Evolutionary conservation across 2,329 filamentous ascomycete genomes (phyloP), one percentile per base, ranked within the genome.

Genomic region (Anthostomella pinea): DNA sequence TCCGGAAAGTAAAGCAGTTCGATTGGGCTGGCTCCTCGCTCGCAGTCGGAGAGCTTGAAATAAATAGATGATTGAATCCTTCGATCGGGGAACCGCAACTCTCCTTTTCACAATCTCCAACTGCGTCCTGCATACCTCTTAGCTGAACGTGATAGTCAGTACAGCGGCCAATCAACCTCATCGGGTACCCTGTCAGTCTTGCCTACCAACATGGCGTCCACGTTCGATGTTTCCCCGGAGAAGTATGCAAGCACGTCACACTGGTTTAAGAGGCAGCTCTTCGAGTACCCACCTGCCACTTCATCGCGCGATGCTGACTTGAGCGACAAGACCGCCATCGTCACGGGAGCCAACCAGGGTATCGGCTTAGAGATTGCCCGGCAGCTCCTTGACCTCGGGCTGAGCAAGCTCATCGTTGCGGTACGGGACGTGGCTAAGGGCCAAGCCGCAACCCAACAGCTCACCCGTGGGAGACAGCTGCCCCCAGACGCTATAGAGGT

Each of bases 281-380:
- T 27, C 25, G 25, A 27, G n/a, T n/a, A 15, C 11, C 30, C 19
- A 15, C 19, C 19, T 15, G 21, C 19, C 4, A 22, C 16, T 7
- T 25, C 13, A 16, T 11, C 18, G 11, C 7, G 14, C 13, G 17
- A 25, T 18, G 23, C 24, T 14, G 24, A 35, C 23, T 23, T 14
- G 16, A 25, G n/a, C 6, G 23, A 23, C 3, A 20, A 42, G 28
- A 38, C 47, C 7, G 19, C 58, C 20, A 45, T 61, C 22, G 39
- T 62, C 14, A 60, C 57, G 4, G 62, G 59, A 8, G 49, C 54
- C 13, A 63, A 62, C 32, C 48, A 39, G 3, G 58, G 62, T 6
- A 35, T 63, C 2, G 58, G 59, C 5, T 43, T 58, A 3, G 59
- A 63, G 46, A 51, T 56, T 11, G 56, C 54, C 10, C 45, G 50